A percentile compares a stretch with the other conserved stretches of the same genome.
These are phyloP conservation scores for Picea sitchensis DNA, from an alignment of 75 land plant species.

Conservation along the genomic window DNA sequence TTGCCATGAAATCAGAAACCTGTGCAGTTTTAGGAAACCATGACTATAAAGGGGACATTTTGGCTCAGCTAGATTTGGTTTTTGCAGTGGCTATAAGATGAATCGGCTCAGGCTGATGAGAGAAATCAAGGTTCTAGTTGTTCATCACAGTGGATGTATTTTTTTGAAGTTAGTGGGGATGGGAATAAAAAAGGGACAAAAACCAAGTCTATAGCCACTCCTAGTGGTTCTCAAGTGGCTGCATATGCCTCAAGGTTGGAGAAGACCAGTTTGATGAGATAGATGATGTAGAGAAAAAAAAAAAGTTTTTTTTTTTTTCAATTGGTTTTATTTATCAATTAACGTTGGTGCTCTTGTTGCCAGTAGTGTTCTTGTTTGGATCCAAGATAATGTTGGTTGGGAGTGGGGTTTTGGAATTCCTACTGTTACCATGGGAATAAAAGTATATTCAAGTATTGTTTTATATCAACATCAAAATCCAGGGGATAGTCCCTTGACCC, in stretches of 20 bases:
- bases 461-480: conserved; percentile 64
- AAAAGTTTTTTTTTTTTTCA: too few relatives aligned
- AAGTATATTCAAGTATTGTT: conserved; percentile 46
- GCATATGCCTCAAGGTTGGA: neutral
- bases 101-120: too few relatives aligned
- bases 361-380: conserved; percentile 52
- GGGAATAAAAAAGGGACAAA: too few relatives aligned
- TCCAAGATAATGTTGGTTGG: conserved; percentile 72
- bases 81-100: too few relatives aligned
- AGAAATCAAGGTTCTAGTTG: conserved; percentile 30
- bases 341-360: conserved; percentile 72
- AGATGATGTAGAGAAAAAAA: conserved; percentile 32
- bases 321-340: conserved; percentile 71
- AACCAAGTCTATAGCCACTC: too few relatives aligned
- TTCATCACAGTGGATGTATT: too few relatives aligned
- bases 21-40: too few relatives aligned
- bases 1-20: too few relatives aligned
- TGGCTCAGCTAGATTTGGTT: too few relatives aligned
- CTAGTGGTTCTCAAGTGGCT: too few relatives aligned
- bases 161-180: too few relatives aligned
- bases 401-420: conserved; percentile 84
- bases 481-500: conserved; percentile 78
- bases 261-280: conserved; percentile 32
- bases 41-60: too few relatives aligned
- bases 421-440: conserved; percentile 63